Base-by-base conservation (phyloP, 1,284 basidiomycete species). In the Cystodermella granulosa region DNA sequence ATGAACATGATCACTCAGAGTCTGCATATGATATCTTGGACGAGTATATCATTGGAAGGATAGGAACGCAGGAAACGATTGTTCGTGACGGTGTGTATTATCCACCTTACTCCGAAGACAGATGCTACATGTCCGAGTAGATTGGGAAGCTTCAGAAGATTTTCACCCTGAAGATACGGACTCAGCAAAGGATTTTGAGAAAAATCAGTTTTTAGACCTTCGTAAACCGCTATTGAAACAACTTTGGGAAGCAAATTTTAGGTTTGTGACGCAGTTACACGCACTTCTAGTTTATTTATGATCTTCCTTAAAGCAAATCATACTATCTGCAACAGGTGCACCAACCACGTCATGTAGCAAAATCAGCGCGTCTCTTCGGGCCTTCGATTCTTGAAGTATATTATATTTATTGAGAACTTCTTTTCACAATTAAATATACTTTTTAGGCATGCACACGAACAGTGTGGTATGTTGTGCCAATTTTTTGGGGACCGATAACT, bases 271-370 rank as follows among this genome's bases (percentile, higher is more conserved):
- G 41, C 39, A 34, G 26, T 38, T 28, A 24, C 18, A 35, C 46
- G 24, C 38, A 45, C 40, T 42, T 36, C 31, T 15, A 34, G 28
- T 26, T 24, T n/a, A 37, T 35, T 36, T 7, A 22, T 44, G 50
- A 36, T 47, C 37, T 40, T 39, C 23, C 31, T 34, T 62, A 43
- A 56, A 85, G 86, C 60, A 98, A 98, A 75, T 82, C 87, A 18
- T 98, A 96, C 65, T 98, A 98, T 66, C 75, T 98, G 43, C 80
- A 91, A 60, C 95, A 98, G 67, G 92, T 98, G 0, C 95, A 98
- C 67, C 91, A 95, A 67, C 90, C 95, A 5, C 83, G 95, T 40
- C 96, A 98, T 67, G 66, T 96, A 43, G 76, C 84, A 23, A 78
- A 93, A 39, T 85, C 91, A 11, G 93, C 93, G 1, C 82, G 89